phyloP scores from a whole-genome alignment of 441 rosid genomes.

The Pelargonium fulgidum region DNA sequence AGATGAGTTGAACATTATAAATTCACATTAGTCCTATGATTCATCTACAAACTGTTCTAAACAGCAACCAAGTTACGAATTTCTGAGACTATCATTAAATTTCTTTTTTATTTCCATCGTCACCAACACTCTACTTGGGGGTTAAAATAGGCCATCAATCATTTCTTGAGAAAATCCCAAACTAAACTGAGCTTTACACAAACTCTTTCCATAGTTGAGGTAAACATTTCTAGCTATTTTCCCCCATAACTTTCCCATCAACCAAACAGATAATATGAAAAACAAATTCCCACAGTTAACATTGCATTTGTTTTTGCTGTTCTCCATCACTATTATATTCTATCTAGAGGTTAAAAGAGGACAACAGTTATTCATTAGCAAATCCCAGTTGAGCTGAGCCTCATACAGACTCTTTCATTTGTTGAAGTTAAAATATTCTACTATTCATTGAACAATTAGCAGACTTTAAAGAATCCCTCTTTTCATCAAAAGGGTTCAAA shows the following conservation, averaged over 20 bases:
- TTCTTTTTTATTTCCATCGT: neutral
- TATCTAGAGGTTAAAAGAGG: no score
- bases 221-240: neutral
- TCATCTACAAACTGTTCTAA: neutral
- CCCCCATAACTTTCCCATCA: neutral
- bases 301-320: no score
- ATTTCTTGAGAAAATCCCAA: neutral
- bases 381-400: no score
- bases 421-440: no score
- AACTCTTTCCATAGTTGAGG: neutral
- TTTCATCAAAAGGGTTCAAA: neutral
- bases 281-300: no score
- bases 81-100: neutral
- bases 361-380: no score
- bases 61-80: neutral
- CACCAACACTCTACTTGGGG: neutral
- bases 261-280: neutral
- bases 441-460: no score
- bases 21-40: neutral
- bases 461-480: neutral
- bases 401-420: no score
- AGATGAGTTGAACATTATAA: neutral
- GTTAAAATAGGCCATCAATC: neutral
- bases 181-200: neutral
- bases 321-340: no score